These are phyloP conservation scores for Asterophora lycoperdoides DNA, from an alignment of 768 basidiomycete genomes.

Conservation along the genomic window DNA sequence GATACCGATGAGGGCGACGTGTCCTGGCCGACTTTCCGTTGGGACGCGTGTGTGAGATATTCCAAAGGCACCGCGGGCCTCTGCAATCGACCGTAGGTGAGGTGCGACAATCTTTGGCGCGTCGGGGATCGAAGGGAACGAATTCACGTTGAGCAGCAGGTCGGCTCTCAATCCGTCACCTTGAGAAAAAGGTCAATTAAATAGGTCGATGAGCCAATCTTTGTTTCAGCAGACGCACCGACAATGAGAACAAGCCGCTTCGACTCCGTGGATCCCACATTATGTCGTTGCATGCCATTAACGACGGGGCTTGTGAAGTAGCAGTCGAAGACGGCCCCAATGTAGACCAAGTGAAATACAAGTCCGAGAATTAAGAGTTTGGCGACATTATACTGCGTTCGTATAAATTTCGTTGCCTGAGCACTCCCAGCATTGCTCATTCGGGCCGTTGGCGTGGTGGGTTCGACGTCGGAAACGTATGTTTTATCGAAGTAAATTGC, in stretches of 20 bases:
- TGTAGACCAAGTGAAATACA: conserved; percentile 70
- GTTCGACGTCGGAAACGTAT: not conserved
- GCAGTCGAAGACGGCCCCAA: conserved; percentile 76
- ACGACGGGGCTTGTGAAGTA: conserved; percentile 85
- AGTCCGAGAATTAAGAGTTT: conserved; percentile 62
- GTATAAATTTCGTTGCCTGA: not conserved
- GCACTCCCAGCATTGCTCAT: conserved; percentile 7
- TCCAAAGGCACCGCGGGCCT: conserved; percentile 71
- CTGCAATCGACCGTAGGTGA: conserved; percentile 62
- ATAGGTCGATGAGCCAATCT: not conserved
- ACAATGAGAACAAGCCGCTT: conserved; percentile 79
- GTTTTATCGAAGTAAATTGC: not conserved
- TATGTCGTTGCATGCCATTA: conserved; percentile 65
- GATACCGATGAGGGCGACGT: conserved; percentile 81
- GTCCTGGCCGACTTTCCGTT: conserved; percentile 84
- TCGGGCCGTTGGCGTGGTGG: not conserved
- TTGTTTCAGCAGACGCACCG: conserved; percentile 38
- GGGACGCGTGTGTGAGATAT: conserved; percentile 84
- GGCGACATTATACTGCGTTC: conserved; percentile 32
- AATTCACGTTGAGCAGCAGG: conserved; percentile 61
- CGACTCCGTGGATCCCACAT: conserved; percentile 43
- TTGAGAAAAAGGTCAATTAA: conserved; percentile 21
- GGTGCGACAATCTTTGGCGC: conserved; percentile 67
- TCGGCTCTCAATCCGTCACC: conserved; percentile 86
- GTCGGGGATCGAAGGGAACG: conserved; percentile 48